These are phyloP conservation scores for Alliaria petiolata DNA, from an alignment of 345 rosid genomes.

Conservation along the genomic window DNA sequence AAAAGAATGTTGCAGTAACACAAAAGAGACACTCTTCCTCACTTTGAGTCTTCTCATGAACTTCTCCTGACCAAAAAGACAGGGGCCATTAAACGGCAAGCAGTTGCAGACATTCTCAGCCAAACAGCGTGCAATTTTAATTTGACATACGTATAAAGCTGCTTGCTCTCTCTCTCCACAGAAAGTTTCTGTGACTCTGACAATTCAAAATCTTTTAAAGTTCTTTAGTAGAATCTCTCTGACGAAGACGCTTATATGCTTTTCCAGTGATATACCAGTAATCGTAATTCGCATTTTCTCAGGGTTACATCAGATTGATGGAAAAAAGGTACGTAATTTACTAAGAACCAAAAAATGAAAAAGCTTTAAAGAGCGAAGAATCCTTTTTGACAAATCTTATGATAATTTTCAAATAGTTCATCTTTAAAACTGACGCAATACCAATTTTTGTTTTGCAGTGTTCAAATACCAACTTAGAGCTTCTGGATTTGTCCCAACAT, in stretches of 20 bases:
- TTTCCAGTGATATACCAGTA: not conserved
- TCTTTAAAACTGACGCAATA: not conserved
- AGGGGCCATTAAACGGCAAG: slow-evolving; percentile 6
- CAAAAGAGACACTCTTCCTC: not conserved
- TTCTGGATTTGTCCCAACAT: not conserved
- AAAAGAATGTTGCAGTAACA: slow-evolving; percentile 16
- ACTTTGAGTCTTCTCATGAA: slow-evolving; percentile 8
- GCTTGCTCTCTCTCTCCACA: not conserved
- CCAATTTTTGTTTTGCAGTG: not conserved
- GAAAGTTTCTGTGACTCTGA: slow-evolving; percentile 6
- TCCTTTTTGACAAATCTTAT: not conserved
- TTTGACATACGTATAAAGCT: not conserved
- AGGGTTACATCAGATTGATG: slow-evolving; percentile 1
- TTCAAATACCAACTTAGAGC: not conserved
- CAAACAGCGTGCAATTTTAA: not conserved
- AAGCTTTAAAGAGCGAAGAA: too few species aligned
- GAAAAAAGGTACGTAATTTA: not conserved
- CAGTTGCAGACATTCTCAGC: slow-evolving; percentile 1
- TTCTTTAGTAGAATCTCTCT: slow-evolving; percentile 5
- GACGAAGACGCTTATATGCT: not conserved
- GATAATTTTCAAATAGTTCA: not conserved
- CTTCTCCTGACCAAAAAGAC: not conserved
- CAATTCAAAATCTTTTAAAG: not conserved
- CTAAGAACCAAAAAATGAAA: not conserved
- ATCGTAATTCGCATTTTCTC: not conserved